Evolutionary conservation across 495 filamentous ascomycete species (phyloP), one percentile per base, ranked within the genome.

Genomic region (Podospora tetraspora): DNA sequence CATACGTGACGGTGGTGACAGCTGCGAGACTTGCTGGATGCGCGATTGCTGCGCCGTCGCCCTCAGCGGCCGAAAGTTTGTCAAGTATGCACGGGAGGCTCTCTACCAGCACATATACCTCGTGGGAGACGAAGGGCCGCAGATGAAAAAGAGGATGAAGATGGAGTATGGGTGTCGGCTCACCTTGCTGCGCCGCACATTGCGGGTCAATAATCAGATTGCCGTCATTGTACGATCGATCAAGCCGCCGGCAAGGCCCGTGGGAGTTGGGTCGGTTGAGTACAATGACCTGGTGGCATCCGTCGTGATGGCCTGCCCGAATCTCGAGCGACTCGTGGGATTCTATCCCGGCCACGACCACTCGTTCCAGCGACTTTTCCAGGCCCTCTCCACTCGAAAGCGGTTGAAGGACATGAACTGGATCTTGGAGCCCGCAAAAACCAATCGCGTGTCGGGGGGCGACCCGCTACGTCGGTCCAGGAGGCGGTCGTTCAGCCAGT

Each of bases 291-390:
- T 91, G 37, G 82, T 94, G 5, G 91, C 92, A 6, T 92, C 91
- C 7, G 79, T 97, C 29, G 86, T 97, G 30, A 93, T 93, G 89
- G 81, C 87, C 6, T 97, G 93, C 74, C 92, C 92, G 11, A 94
- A 95, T 74, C 79, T 97, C 56, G 92, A 96, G 74, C 82, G 85
- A 57, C 78, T 96, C 21, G 77, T 88, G 37, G 92, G 93, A 3
- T 86, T 89, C 69, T 87, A 90, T 72, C 84, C 89, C 9, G 81
- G 85, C 9, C 93, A 92, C 73, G 83, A 87, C 61, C 89, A 92
- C 73, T 83, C 87, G 58, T 93, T 90, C 70, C 89, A 91, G 72
- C 89, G 91, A 56, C 75, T 93, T 10, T 89, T 90, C 22, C 87
- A 94, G 73, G 92, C 93, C 1, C 77, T 97, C 58, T 92, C 92